Conservation (phyloP, 73 alveolate genomes). For the Blepharisma stoltei region DNA sequence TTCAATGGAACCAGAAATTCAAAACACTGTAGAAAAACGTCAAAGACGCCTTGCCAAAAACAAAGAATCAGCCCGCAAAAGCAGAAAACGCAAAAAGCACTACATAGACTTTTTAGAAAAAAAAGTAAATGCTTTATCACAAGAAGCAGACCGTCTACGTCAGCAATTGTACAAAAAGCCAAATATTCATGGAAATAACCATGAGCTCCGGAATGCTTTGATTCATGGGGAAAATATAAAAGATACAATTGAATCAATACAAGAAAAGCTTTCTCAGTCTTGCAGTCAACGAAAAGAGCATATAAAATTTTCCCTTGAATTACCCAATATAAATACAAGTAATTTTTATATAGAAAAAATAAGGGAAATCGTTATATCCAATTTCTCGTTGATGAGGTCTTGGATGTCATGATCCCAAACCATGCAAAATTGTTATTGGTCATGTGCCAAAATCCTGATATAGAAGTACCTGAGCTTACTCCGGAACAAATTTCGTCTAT, state of each 20-base stretch:
- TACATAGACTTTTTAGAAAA: constrained; percentile 40
- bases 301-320: too few relatives aligned
- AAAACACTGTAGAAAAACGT: not conserved
- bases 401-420: constrained; percentile 22
- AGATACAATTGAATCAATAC: not conserved
- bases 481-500: not conserved
- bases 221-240: not conserved
- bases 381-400: constrained; percentile 11
- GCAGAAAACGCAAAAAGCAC: constrained; percentile 57
- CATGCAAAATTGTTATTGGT: constrained; percentile 13
- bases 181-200: not conserved
- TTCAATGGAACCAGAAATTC: too few relatives aligned
- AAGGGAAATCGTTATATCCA: too few relatives aligned
- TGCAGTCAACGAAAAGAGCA: constrained; percentile 27
- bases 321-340: too few relatives aligned
- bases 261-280: not conserved
- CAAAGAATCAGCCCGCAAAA: constrained; percentile 54
- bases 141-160: constrained; percentile 27
- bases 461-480: not conserved
- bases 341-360: too few relatives aligned
- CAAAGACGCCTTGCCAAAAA: constrained; percentile 40
- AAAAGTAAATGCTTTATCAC: constrained; percentile 30
- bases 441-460: constrained; percentile 9
- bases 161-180: constrained; percentile 21
- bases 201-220: not conserved